Conservation (phyloP, 768 basidiomycete species). For the Amanita polypyramis region DNA sequence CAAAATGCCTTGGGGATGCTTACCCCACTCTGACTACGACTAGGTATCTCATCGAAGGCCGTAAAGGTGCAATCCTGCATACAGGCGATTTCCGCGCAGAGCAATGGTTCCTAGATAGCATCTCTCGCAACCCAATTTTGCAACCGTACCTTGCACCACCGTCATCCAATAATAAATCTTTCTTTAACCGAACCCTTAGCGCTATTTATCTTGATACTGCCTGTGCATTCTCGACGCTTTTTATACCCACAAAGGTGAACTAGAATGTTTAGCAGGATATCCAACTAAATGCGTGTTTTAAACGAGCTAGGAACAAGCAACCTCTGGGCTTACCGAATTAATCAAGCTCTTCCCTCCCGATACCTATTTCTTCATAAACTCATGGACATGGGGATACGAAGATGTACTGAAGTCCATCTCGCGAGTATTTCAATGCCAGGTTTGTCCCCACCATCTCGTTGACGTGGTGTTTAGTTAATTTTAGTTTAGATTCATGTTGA, state of each 20-base stretch:
- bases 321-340: conserved; percentile 54
- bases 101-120: conserved; percentile 59
- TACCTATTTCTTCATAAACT: conserved; percentile 79
- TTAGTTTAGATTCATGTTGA: conserved; percentile 73
- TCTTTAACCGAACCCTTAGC: conserved; percentile 40
- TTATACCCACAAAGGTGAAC: conserved; percentile 52
- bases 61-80: conserved; percentile 65
- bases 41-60: conserved; percentile 80
- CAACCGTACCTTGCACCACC: conserved; percentile 51
- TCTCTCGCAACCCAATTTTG: conserved; percentile 62
- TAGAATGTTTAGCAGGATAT: neutral
- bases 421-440: conserved; percentile 52
- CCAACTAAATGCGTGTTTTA: neutral
- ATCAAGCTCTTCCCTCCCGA: conserved; percentile 55
- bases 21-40: neutral
- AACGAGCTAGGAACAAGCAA: conserved; percentile 48
- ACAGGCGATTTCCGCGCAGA: conserved; percentile 94
- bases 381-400: conserved; percentile 98
- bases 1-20: neutral
- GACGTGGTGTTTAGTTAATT: neutral
- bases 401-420: conserved; percentile 75
- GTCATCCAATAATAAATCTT: conserved; percentile 2
- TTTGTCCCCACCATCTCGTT: conserved; percentile 16
- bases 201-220: conserved; percentile 83
- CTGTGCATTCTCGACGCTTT: conserved; percentile 37